These are phyloP conservation scores for Flueggea neowawraea DNA, from an alignment of 441 rosid genomes.

Conservation along the genomic window DNA sequence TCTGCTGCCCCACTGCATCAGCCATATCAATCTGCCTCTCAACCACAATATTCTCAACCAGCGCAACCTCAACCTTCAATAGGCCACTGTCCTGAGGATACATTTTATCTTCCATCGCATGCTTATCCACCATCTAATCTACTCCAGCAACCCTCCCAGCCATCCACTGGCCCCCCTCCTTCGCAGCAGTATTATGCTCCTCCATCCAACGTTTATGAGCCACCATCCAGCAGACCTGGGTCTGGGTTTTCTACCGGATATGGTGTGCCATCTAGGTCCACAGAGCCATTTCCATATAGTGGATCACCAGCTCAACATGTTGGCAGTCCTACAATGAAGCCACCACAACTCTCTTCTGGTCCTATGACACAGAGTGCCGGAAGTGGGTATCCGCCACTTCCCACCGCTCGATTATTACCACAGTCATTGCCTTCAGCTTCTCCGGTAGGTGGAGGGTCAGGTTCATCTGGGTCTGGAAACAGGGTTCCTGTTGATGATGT, in stretches of 20 bases:
- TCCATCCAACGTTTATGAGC: conserved; percentile 53
- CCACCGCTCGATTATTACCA: conserved; percentile 72
- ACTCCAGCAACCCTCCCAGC: conserved; percentile 51
- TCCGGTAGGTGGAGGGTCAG: conserved; percentile 48
- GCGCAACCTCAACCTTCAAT: conserved; percentile 50
- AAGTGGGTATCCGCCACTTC: conserved; percentile 71
- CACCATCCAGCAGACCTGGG: conserved; percentile 52
- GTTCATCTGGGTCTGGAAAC: conserved; percentile 67
- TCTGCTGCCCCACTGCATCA: conserved; percentile 47
- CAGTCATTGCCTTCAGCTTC: conserved; percentile 74
- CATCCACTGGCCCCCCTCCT: conserved; percentile 45
- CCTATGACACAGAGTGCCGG: conserved; percentile 38
- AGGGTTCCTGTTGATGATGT: conserved; percentile 82
- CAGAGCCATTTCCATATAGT: conserved; percentile 53
- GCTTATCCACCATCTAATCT: conserved; percentile 44
- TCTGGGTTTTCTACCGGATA: conserved; percentile 64
- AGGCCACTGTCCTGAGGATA: conserved; percentile 64
- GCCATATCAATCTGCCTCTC: conserved; percentile 43
- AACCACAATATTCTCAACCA: conserved; percentile 17
- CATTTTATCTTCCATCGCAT: conserved; percentile 50
- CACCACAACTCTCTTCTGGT: conserved; percentile 40
- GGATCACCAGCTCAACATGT: conserved; percentile 64
- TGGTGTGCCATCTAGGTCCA: conserved; percentile 40
- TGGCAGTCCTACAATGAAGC: conserved; percentile 45
- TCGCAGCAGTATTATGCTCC: conserved; percentile 62